Percentiles rank a stretch among this genome's conserved stretches.
Evolutionary conservation across 495 filamentous ascomycete species (phyloP).

Genomic region (Penicillium macrosclerotiorum): DNA sequence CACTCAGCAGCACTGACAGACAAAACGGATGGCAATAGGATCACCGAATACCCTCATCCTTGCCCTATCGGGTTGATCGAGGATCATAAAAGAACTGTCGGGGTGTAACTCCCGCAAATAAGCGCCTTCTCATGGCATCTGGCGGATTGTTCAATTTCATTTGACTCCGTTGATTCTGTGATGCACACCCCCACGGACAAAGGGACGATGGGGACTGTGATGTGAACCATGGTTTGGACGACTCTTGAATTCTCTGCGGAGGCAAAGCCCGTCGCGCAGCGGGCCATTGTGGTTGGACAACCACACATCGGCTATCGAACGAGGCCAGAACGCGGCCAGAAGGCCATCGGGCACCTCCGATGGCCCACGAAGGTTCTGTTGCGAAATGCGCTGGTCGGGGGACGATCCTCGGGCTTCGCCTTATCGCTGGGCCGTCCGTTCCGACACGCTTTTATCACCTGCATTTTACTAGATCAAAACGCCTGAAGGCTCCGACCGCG

Average conservation of each 20-base stretch:
- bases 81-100: too few relatives aligned
- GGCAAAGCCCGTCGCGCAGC: too few relatives aligned
- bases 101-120: too few relatives aligned
- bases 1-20: constrained; percentile 6
- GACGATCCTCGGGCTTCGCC: background rate
- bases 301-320: too few relatives aligned
- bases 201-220: too few relatives aligned
- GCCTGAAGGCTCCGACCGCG: constrained; percentile 2
- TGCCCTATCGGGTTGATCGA: constrained; percentile 19
- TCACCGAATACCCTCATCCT: constrained; percentile 20
- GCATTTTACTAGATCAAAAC: constrained; percentile 27
- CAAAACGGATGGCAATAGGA: constrained; percentile 5
- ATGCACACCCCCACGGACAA: too few relatives aligned
- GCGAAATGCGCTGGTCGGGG: background rate
- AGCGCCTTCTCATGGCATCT: background rate
- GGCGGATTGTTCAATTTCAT: too few relatives aligned
- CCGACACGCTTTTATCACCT: constrained; percentile 14
- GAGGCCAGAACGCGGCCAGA: too few relatives aligned
- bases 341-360: constrained; percentile 30
- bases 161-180: too few relatives aligned
- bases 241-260: background rate
- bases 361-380: background rate
- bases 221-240: constrained; percentile 15
- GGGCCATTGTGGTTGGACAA: too few relatives aligned
- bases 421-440: constrained; percentile 12